Base-by-base conservation (phyloP, 768 basidiomycete genomes). In the Calocera cornea region DNA sequence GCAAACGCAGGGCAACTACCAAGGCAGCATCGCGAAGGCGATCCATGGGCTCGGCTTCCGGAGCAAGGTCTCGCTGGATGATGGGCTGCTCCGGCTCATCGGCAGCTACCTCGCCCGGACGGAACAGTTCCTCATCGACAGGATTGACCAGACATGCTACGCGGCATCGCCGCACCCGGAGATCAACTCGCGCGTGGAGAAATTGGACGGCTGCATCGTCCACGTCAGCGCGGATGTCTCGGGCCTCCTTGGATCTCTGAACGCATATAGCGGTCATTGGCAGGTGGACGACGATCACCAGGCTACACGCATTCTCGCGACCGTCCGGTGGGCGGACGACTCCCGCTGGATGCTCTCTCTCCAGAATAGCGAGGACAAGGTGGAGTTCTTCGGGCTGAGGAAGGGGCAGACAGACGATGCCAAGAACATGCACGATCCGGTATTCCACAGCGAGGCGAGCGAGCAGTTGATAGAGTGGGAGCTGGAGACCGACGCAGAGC, bases 171-270 rank as follows among this genome's bases (percentile, higher is more conserved):
- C 44, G 19, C 16, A 47, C 24, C 19, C 44, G 19, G 24, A 47
- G 19, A 47, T 47, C 44, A 47, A 47, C 31, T 63, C 36, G 44
- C 66, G 72, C 31, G 41, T 77, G 8, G 67, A 68, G 2, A 72
- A 72, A 31, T 65, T 77, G 40, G 70, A 74, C 29, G 72, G 73
- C 31, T 77, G 76, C 65, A 71, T 70, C 14, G 74, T 75, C 33
- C 72, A 74, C 41, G 66, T 77, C 40, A 73, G 67, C 1, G 72
- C 76, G 33, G 72, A 75, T 50, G 69, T 74, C 65, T 69, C 74
- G 3, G 74, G 73, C n/a, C 72, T 67, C 66, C 33, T 76, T 3
- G 44, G 44, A 7, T 47, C 44, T 19, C 24, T 47, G 44, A 47
- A 47, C 44, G 16, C 44, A 19, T 47, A 47, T 19, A 47, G 24